Conservation (phyloP, 495 filamentous ascomycete species). For the Tetracladium setigerum region DNA sequence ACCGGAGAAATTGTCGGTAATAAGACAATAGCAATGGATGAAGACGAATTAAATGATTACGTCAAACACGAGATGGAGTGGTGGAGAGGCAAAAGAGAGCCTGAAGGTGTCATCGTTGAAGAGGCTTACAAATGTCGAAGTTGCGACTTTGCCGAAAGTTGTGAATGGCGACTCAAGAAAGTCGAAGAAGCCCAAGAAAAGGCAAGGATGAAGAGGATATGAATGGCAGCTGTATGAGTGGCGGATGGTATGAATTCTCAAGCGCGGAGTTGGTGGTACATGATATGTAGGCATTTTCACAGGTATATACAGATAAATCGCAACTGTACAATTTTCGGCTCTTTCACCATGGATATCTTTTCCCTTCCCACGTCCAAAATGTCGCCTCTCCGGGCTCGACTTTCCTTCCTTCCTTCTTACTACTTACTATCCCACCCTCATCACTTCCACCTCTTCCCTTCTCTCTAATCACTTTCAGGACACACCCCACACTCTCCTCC, state of each 20-base stretch:
- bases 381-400: constrained; percentile 33
- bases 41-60: constrained; percentile 52
- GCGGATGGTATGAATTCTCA: neutral
- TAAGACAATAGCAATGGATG: constrained; percentile 64
- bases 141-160: constrained; percentile 48
- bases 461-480: constrained; percentile 41
- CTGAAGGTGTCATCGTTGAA: constrained; percentile 75
- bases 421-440: constrained; percentile 31
- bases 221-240: constrained; percentile 1
- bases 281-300: neutral
- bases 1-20: constrained; percentile 53
- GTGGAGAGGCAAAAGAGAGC: constrained; percentile 76
- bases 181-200: constrained; percentile 24
- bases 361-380: constrained; percentile 49
- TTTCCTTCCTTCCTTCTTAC: neutral
- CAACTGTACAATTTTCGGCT: too few species aligned
- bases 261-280: neutral
- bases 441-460: constrained; percentile 30
- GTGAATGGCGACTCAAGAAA: constrained; percentile 43
- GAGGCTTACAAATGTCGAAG: constrained; percentile 82
- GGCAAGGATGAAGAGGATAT: constrained; percentile 8
- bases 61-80: constrained; percentile 64
- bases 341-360: constrained; percentile 27
- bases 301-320: too few species aligned
- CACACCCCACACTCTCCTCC: constrained; percentile 39